Evolutionary conservation across 441 rosid genomes (phyloP).

Genomic region (Adansonia rubrostipa): DNA sequence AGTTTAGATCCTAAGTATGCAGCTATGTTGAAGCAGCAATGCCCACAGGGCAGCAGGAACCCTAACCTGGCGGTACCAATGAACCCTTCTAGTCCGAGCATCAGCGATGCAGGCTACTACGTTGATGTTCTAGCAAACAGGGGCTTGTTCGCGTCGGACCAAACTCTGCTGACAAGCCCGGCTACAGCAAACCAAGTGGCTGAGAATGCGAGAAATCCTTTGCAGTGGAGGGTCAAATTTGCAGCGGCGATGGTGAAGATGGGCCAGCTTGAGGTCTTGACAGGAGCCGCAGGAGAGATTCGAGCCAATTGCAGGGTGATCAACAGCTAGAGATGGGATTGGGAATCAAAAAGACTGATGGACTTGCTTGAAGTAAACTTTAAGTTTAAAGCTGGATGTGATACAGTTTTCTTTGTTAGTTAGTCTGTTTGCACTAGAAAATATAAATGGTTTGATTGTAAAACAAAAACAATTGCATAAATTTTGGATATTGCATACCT

Average conservation of each 20-base stretch:
- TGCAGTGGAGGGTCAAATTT: conserved; percentile 46
- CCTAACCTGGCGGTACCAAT: conserved; percentile 50
- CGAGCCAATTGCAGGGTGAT: conserved; percentile 61
- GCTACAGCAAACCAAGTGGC: conserved; percentile 42
- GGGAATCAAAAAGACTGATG: neutral
- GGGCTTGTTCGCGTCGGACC: conserved; percentile 60
- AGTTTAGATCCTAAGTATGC: conserved; percentile 47
- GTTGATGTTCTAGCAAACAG: conserved; percentile 34
- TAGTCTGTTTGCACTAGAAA: neutral
- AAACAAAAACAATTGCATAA: neutral
- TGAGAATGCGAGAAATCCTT: conserved; percentile 33
- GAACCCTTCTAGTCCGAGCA: conserved; percentile 41
- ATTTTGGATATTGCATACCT: no score
- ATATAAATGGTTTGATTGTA: neutral
- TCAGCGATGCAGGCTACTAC: conserved; percentile 45
- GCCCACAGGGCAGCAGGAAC: conserved; percentile 40
- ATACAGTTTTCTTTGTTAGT: neutral
- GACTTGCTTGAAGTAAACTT: neutral
- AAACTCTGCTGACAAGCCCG: conserved; percentile 43
- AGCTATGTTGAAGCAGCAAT: conserved; percentile 42
- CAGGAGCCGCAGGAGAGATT: conserved; percentile 55
- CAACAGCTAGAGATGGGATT: conserved; percentile 34
- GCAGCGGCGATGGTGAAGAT: conserved; percentile 72
- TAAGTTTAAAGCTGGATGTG: conserved; percentile 15
- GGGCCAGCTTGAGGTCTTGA: conserved; percentile 59